Base-by-base conservation (phyloP, 495 filamentous ascomycete species). In the Chaetomium tenue region DNA sequence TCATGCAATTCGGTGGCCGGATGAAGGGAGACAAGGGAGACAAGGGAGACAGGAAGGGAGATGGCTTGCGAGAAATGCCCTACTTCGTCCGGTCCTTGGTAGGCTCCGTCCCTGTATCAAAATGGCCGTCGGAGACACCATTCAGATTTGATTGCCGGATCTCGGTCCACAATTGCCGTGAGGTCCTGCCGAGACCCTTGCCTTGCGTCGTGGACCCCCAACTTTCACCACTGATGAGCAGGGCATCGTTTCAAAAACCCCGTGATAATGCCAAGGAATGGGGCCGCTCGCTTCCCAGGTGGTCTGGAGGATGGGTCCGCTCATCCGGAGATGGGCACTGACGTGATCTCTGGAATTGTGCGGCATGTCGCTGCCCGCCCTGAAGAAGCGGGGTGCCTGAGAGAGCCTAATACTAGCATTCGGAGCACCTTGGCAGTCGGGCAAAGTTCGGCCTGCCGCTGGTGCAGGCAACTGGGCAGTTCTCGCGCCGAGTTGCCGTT, bases 91-190 rank as follows among this genome's bases (percentile, higher is more conserved):
- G 28, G 28, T 30, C 3, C 28, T 30, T 30, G 28, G 28, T 30
- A 30, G 5, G 33, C 11, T 37, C 33, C 33, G 33, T 11, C n/a
- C 6, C 51, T 53, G 26, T 53, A 50, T 50, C 46, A 50, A 50
- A 20, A 50, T 50, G 20, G 16, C 37, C 33, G 33, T 11, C 33
- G 33, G 33, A 37, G 33, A 37, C 33, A 37, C 3, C 5, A 37
- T 8, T 37, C 33, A 37, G 33, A 37, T 37, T 37, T 37, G 20
- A 26, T 56, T 37, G 23, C 37, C 65, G 70, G 70, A 63, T 57
- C 40, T 54, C 71, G 65, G 66, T 67, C 64, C 70, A 68, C 68
- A 71, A 63, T 61, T 74, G 67, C 71, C 67, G 67, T 58, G n/a
- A 46, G 9, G 7, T 58, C 52, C 37, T 69, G 65, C 71, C 65